phyloP scores from a whole-genome alignment of 2,329 filamentous ascomycete genomes.

The Cyanodermella asteris region DNA sequence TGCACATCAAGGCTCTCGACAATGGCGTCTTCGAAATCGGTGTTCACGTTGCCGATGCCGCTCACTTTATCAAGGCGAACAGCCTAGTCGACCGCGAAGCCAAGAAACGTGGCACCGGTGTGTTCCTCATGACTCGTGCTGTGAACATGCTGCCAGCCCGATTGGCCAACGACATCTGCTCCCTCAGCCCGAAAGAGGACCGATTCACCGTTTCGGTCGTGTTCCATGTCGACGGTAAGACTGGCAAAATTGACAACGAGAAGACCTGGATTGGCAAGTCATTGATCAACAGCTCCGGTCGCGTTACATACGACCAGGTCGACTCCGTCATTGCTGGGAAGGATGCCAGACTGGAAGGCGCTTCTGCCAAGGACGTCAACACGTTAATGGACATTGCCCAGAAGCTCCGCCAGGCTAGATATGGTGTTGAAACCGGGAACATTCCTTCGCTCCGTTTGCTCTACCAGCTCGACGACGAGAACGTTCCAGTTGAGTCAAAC shows the following conservation, averaged over 20 bases:
- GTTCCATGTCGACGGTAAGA: constrained; percentile 69
- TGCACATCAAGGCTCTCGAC: constrained; percentile 67
- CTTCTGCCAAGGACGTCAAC: constrained; percentile 55
- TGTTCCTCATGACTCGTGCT: constrained; percentile 79
- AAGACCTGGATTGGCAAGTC: constrained; percentile 88
- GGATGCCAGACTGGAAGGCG: constrained; percentile 40
- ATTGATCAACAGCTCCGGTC: constrained; percentile 78
- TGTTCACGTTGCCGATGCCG: constrained; percentile 83
- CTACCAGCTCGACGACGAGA: constrained; percentile 92
- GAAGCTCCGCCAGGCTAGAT: constrained; percentile 74
- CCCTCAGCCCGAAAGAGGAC: constrained; percentile 66
- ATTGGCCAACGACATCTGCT: constrained; percentile 71
- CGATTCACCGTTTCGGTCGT: constrained; percentile 81
- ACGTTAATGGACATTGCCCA: constrained; percentile 61
- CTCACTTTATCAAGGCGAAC: constrained; percentile 91
- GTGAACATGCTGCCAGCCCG: constrained; percentile 73
- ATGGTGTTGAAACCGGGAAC: constrained; percentile 55
- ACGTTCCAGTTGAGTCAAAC: constrained; percentile 88
- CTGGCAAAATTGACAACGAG: constrained; percentile 56
- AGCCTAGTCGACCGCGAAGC: constrained; percentile 91
- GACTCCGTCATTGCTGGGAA: constrained; percentile 54
- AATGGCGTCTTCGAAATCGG: constrained; percentile 85
- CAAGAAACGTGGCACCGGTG: constrained; percentile 90
- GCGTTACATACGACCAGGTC: constrained; percentile 65
- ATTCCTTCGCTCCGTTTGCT: constrained; percentile 73